phyloP scores from a whole-genome alignment of 495 filamentous ascomycete species.

The Extremus antarcticus region DNA sequence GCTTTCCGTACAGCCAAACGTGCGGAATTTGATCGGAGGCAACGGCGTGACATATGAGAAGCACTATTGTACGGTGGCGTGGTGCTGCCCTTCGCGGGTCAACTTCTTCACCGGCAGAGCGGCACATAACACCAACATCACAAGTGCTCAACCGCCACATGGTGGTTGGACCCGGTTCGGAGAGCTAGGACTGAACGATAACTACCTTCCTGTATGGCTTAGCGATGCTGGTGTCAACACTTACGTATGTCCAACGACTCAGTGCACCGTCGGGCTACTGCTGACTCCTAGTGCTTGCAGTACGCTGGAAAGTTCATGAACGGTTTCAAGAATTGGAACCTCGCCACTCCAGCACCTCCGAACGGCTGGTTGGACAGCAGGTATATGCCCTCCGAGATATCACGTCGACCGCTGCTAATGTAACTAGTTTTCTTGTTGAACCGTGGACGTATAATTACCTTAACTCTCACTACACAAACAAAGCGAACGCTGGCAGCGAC shows the following conservation, averaged over 20 bases:
- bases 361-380: conserved; percentile 16
- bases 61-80: conserved; percentile 22
- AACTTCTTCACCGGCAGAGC: conserved; percentile 45
- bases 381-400: no score
- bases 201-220: conserved; percentile 58
- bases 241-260: no score
- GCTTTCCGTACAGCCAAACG: not conserved
- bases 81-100: conserved; percentile 27
- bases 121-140: conserved; percentile 66
- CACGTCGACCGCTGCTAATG: no score
- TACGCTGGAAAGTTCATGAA: conserved; percentile 66
- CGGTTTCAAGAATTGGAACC: conserved; percentile 16
- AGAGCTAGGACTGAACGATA: conserved; percentile 49
- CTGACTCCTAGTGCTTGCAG: no score
- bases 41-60: conserved; percentile 18
- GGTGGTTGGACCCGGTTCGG: conserved; percentile 57
- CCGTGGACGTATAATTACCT: conserved; percentile 61
- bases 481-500: conserved; percentile 38
- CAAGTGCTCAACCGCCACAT: conserved; percentile 48
- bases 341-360: not conserved
- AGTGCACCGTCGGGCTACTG: no score
- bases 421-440: conserved; percentile 50
- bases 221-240: conserved; percentile 57
- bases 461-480: conserved; percentile 48
- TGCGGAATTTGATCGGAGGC: conserved; percentile 14